These are phyloP conservation scores for Gossypium turneri DNA, from an alignment of 345 rosid species.

Conservation along the genomic window DNA sequence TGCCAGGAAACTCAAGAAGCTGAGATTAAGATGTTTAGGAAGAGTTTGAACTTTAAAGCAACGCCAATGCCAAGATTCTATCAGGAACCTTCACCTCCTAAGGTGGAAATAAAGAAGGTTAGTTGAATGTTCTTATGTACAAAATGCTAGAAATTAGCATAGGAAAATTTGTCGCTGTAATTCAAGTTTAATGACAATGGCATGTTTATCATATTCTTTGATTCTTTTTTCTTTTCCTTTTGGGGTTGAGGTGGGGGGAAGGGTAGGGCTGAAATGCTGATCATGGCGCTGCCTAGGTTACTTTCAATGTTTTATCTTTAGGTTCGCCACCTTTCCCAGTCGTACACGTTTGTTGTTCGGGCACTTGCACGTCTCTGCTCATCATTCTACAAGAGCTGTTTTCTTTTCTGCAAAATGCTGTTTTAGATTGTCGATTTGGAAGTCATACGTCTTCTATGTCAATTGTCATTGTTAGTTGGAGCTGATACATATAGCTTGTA, in stretches of 20 bases:
- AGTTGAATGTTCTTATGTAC: conserved; percentile 6
- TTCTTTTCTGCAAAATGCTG: background rate
- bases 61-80: conserved; percentile 98
- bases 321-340: background rate
- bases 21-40: conserved; percentile 82
- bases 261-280: background rate
- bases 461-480: background rate
- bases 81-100: conserved; percentile 89
- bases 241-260: background rate
- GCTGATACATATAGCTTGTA: background rate
- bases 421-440: background rate
- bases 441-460: background rate
- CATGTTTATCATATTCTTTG: background rate
- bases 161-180: background rate
- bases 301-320: conserved; percentile 8
- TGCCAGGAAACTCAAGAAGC: conserved; percentile 92
- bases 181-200: background rate
- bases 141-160: background rate
- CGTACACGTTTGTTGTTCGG: background rate
- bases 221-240: background rate
- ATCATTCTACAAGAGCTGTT: background rate
- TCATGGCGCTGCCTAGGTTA: background rate
- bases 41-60: conserved; percentile 90
- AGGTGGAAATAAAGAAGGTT: conserved; percentile 88
- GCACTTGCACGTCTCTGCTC: background rate